Percentiles rank a stretch among this genome's conserved stretches.
phyloP scores from a whole-genome alignment of 495 filamentous ascomycete genomes.

The Aspergillus olivimuriae region DNA sequence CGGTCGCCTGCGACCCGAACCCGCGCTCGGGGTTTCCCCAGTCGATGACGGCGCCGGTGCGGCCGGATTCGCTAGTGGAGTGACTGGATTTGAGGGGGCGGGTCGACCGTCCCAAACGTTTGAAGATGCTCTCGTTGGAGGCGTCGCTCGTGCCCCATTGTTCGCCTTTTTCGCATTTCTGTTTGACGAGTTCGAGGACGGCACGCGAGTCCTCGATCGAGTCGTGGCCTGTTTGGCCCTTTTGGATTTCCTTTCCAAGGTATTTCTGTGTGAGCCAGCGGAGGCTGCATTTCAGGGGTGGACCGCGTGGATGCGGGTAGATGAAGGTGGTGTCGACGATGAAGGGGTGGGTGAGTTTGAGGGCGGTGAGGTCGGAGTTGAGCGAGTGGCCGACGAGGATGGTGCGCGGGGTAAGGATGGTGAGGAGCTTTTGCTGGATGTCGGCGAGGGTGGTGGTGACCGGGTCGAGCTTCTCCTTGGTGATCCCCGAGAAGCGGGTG shows the following conservation, averaged over 20 bases:
- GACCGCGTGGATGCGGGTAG: constrained; percentile 74
- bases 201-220: constrained; percentile 87
- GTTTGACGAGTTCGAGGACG: constrained; percentile 85
- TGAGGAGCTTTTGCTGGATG: constrained; percentile 70
- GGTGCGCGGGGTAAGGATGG: constrained; percentile 64
- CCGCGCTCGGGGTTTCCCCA: constrained; percentile 76
- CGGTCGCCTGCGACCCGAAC: constrained; percentile 62
- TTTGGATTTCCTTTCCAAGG: constrained; percentile 80
- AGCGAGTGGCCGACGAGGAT: constrained; percentile 90
- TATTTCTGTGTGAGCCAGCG: constrained; percentile 80
- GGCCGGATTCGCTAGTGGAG: constrained; percentile 44
- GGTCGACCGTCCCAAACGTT: constrained; percentile 58
- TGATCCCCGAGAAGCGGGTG: constrained; percentile 86
- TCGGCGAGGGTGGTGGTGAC: constrained; percentile 79
- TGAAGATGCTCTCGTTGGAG: constrained; percentile 80
- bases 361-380: constrained; percentile 77
- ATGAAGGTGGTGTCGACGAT: constrained; percentile 85
- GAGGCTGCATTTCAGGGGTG: constrained; percentile 66
- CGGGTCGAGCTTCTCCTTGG: constrained; percentile 66
- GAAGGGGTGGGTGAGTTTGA: constrained; percentile 83
- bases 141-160: constrained; percentile 71
- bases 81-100: constrained; percentile 43
- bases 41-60: constrained; percentile 77
- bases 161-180: constrained; percentile 89
- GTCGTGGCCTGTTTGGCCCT: constrained; percentile 73